A percentile compares a stretch with the other conserved stretches of the same genome.
These are phyloP conservation scores for Fusarium equiseti DNA, from an alignment of 2,329 filamentous ascomycete genomes.

Conservation along the genomic window DNA sequence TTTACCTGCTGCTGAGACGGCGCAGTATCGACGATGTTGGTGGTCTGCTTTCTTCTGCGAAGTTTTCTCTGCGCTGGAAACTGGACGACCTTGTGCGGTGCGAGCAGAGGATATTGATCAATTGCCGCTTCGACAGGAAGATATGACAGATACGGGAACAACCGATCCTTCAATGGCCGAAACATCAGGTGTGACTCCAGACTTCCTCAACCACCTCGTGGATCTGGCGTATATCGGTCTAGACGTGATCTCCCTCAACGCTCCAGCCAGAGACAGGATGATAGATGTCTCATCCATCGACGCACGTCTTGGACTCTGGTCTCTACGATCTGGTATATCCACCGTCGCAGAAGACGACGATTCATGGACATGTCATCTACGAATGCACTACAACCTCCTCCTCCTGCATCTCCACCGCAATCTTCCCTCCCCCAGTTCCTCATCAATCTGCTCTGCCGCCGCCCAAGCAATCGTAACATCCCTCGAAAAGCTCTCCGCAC, in stretches of 20 bases:
- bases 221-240: constrained; percentile 43
- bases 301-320: constrained; percentile 43
- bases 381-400: constrained; percentile 46
- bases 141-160: constrained; percentile 36
- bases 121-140: constrained; percentile 31
- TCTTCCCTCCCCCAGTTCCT: constrained; percentile 31
- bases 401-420: constrained; percentile 44
- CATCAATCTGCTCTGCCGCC: constrained; percentile 43
- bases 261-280: constrained; percentile 28
- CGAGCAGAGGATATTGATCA: constrained; percentile 45
- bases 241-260: constrained; percentile 40
- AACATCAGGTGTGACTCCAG: constrained; percentile 14
- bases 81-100: constrained; percentile 41
- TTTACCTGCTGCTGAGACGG: constrained; percentile 38
- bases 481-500: constrained; percentile 36
- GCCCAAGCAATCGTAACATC: constrained; percentile 44
- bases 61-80: constrained; percentile 41
- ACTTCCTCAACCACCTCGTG: constrained; percentile 43
- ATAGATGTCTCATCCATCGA: constrained; percentile 42
- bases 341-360: constrained; percentile 41
- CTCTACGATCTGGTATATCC: constrained; percentile 42
- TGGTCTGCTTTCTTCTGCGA: constrained; percentile 45
- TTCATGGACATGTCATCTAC: constrained; percentile 39
- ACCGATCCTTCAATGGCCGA: not conserved
- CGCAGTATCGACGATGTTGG: constrained; percentile 44